Conservation (phyloP, 2,329 filamentous ascomycete species). For the Colletotrichum viniferum region DNA sequence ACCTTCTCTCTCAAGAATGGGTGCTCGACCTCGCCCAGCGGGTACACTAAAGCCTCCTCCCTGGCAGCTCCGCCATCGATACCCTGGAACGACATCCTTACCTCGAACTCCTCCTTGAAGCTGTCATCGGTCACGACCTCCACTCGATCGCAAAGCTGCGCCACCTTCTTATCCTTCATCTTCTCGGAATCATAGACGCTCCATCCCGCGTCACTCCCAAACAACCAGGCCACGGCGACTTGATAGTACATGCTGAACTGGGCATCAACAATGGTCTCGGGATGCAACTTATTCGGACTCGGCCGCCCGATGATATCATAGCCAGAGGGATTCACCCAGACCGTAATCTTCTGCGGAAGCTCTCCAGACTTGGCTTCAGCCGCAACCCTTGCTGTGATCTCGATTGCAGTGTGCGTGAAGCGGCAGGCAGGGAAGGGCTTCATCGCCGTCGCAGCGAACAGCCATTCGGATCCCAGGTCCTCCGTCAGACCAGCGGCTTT, state of each 20-base stretch:
- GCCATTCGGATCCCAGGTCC: conserved; percentile 25
- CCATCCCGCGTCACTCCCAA: conserved; percentile 27
- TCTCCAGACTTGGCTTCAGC: not conserved
- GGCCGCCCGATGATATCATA: conserved; percentile 26
- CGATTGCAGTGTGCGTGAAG: conserved; percentile 32
- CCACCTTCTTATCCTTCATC: conserved; percentile 24
- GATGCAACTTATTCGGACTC: conserved; percentile 27
- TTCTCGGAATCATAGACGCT: conserved; percentile 25
- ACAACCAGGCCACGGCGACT: conserved; percentile 29
- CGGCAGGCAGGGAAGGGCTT: conserved; percentile 28
- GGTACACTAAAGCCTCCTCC: conserved; percentile 18
- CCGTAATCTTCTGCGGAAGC: conserved; percentile 21
- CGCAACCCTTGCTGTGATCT: conserved; percentile 25
- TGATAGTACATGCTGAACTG: conserved; percentile 34
- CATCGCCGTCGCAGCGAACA: conserved; percentile 27
- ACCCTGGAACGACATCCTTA: conserved; percentile 9
- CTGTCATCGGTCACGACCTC: conserved; percentile 19
- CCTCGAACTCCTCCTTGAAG: conserved; percentile 1
- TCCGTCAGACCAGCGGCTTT: conserved; percentile 19
- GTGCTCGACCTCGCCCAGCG: conserved; percentile 27
- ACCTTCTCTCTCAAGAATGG: conserved; percentile 25
- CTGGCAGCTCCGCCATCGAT: conserved; percentile 20
- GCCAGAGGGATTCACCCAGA: conserved; percentile 25
- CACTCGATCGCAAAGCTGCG: conserved; percentile 24
- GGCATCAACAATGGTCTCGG: conserved; percentile 30